phyloP scores from a whole-genome alignment of 495 filamentous ascomycete species.

The Cercophora samala region DNA sequence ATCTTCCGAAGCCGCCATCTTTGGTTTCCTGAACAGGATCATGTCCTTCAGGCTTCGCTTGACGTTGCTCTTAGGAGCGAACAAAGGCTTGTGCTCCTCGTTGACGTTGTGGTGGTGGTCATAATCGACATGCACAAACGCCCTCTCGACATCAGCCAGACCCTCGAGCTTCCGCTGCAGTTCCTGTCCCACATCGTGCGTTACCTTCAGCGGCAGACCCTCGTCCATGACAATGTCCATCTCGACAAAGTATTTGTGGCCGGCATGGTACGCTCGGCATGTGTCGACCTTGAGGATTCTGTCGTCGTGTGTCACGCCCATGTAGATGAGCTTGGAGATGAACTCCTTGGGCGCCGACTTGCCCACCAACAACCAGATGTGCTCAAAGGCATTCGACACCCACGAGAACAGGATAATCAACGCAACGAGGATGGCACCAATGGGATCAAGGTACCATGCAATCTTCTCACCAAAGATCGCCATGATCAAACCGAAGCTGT shows the following conservation, averaged over 20 bases:
- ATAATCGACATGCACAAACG: conserved; percentile 59
- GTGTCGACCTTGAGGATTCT: conserved; percentile 54
- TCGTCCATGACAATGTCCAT: conserved; percentile 58
- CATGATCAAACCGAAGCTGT: conserved; percentile 54
- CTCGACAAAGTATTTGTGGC: conserved; percentile 55
- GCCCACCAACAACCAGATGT: conserved; percentile 55
- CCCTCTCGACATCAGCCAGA: conserved; percentile 50
- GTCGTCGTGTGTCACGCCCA: conserved; percentile 53
- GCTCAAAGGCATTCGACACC: conserved; percentile 54
- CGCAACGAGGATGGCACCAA: conserved; percentile 54
- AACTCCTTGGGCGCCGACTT: conserved; percentile 54
- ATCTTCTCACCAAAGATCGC: conserved; percentile 51
- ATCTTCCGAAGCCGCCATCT: conserved; percentile 16
- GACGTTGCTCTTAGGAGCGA: conserved; percentile 37
- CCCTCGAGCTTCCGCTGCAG: conserved; percentile 56
- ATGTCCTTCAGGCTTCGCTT: conserved; percentile 38
- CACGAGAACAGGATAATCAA: conserved; percentile 55
- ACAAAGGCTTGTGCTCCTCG: conserved; percentile 54
- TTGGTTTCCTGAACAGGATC: conserved; percentile 37
- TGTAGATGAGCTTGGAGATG: conserved; percentile 56
- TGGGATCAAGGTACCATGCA: conserved; percentile 55
- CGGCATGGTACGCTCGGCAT: conserved; percentile 55
- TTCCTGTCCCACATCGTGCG: conserved; percentile 53
- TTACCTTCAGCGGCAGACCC: conserved; percentile 45
- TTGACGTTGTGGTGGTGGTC: conserved; percentile 46